These are phyloP conservation scores for Globisporangium cystogenes DNA, from an alignment of 352 stramenopile genomes.

Conservation along the genomic window DNA sequence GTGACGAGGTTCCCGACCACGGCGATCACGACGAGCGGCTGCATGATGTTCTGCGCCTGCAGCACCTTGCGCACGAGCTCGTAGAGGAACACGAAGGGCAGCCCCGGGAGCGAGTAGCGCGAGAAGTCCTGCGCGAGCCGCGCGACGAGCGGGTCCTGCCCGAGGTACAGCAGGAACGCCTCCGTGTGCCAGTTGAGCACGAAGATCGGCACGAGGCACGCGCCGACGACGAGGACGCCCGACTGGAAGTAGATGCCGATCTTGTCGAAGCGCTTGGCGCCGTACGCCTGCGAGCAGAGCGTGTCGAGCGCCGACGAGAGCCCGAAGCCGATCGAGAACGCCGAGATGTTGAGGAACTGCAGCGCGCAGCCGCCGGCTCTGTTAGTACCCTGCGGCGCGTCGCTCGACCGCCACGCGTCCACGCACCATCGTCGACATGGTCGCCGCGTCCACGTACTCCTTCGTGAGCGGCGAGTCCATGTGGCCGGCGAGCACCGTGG, in stretches of 20 bases:
- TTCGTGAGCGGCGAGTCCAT: slow-evolving; percentile 52
- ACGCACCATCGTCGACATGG: slow-evolving; percentile 46
- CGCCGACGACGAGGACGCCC: slow-evolving; percentile 43
- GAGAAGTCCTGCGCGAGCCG: slow-evolving; percentile 47
- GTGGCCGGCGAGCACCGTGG: slow-evolving; percentile 53
- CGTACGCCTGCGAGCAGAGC: slow-evolving; percentile 63
- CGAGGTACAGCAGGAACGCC: slow-evolving; percentile 35
- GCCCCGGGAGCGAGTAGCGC: slow-evolving; percentile 43
- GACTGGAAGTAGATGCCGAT: slow-evolving; percentile 80
- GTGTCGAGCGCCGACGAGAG: slow-evolving; percentile 73
- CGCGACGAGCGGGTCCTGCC: slow-evolving; percentile 46
- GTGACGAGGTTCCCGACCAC: slow-evolving; percentile 64
- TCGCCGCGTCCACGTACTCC: slow-evolving; percentile 49
- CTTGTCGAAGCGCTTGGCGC: slow-evolving; percentile 45
- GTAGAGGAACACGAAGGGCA: slow-evolving; percentile 76
- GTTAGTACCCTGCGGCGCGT: too few relatives aligned
- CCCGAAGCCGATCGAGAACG: slow-evolving; percentile 51
- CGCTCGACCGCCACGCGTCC: too few relatives aligned
- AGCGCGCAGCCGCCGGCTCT: too few relatives aligned
- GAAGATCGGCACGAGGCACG: slow-evolving; percentile 40
- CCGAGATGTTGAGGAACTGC: slow-evolving; percentile 69
- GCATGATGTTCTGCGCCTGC: slow-evolving; percentile 73
- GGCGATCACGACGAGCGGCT: slow-evolving; percentile 66
- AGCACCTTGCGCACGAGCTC: slow-evolving; percentile 77
- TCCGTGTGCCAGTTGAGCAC: slow-evolving; percentile 57